A percentile compares a stretch with the other conserved stretches of the same genome.
These are phyloP conservation scores for Fagus sylvatica DNA, from an alignment of 306 rosid genomes.

Conservation along the genomic window DNA sequence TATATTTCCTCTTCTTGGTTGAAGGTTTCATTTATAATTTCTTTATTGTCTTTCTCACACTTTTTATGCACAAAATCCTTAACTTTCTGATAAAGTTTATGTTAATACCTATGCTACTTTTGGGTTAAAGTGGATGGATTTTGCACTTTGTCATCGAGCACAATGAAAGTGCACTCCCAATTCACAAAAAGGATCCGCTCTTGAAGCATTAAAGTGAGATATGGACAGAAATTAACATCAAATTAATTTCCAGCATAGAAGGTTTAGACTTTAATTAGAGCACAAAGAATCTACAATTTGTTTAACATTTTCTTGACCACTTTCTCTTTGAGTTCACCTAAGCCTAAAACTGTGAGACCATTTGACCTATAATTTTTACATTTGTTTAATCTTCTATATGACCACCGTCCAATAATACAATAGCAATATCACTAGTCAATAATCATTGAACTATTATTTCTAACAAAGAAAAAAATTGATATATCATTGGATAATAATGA, in stretches of 20 bases:
- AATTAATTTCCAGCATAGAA: neutral
- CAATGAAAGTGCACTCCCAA: constrained; percentile 18
- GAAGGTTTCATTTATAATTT: too few species aligned
- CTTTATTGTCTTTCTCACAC: neutral
- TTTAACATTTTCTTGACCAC: constrained; percentile 2
- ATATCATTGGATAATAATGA: constrained; percentile 10
- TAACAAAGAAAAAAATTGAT: constrained; percentile 14
- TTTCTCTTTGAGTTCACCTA: constrained; percentile 3
- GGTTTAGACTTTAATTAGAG: neutral
- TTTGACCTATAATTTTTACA: constrained; percentile 8
- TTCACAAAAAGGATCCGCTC: constrained; percentile 36
- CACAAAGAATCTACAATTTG: neutral
- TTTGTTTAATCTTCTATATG: constrained; percentile 14
- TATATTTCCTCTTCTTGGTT: too few species aligned
- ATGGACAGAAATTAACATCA: neutral
- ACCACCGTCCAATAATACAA: constrained; percentile 38
- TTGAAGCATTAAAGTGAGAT: constrained; percentile 23
- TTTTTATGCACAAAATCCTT: neutral
- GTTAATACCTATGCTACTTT: constrained; percentile 25
- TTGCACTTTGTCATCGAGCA: constrained; percentile 34
- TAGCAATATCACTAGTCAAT: constrained; percentile 15
- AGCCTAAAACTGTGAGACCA: neutral
- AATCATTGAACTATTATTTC: constrained; percentile 49
- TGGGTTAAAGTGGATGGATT: constrained; percentile 28
- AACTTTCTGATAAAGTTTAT: neutral